Conservation (phyloP, 2,329 filamentous ascomycete genomes). For the Claviceps capensis region DNA sequence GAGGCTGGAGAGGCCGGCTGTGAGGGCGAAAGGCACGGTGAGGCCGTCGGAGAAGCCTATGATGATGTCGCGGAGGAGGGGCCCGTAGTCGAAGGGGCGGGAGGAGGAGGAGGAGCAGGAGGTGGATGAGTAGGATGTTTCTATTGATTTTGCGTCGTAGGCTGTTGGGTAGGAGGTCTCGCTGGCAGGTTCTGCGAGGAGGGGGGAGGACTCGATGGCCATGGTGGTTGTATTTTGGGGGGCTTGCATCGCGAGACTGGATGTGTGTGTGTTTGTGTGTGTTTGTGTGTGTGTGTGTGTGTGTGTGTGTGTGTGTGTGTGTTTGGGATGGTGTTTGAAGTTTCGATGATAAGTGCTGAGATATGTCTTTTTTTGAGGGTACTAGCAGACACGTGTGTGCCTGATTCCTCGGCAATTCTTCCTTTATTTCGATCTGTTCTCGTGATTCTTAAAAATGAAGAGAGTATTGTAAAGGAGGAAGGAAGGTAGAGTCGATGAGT, state of each 20-base stretch:
- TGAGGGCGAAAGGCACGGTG: constrained; percentile 68
- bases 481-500: too few relatives aligned
- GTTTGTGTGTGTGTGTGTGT: background rate
- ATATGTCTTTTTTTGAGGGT: too few relatives aligned
- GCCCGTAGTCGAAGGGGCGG: constrained; percentile 22
- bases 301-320: background rate
- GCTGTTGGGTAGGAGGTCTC: constrained; percentile 12
- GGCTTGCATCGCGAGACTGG: too few relatives aligned
- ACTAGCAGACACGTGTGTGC: too few relatives aligned
- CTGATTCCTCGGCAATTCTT: too few relatives aligned
- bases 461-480: too few relatives aligned
- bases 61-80: constrained; percentile 49
- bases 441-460: too few relatives aligned
- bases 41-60: constrained; percentile 68
- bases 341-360: too few relatives aligned
- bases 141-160: constrained; percentile 13
- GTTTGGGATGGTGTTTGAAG: too few relatives aligned
- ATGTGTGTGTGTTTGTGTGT: background rate
- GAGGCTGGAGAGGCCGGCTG: constrained; percentile 54
- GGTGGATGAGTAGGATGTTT: background rate
- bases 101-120: constrained; percentile 7
- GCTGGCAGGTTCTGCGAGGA: constrained; percentile 18
- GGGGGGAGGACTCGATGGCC: constrained; percentile 18
- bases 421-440: too few relatives aligned
- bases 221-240: background rate